Conservation (phyloP, 352 stramenopile genomes). For the Phytophthora chlamydospora region DNA sequence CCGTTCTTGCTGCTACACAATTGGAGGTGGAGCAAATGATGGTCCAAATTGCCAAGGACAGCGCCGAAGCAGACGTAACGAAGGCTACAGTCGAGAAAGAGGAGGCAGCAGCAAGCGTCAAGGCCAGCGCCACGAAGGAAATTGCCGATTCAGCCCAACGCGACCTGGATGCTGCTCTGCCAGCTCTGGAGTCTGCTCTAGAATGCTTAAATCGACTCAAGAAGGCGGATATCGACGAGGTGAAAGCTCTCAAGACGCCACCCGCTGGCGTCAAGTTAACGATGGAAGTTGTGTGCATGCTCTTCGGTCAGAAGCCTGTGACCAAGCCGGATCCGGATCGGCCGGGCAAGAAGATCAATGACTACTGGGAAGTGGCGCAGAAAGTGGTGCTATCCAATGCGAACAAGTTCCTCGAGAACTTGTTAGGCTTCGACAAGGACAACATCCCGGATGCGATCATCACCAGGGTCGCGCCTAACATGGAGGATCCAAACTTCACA, state of each 20-base stretch:
- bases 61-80: slow-evolving; percentile 88
- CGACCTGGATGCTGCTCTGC: slow-evolving; percentile 89
- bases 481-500: slow-evolving; percentile 91
- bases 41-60: slow-evolving; percentile 90
- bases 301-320: slow-evolving; percentile 92
- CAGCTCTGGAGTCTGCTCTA: slow-evolving; percentile 85
- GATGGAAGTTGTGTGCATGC: slow-evolving; percentile 92
- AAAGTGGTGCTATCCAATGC: slow-evolving; percentile 92
- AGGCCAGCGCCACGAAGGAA: slow-evolving; percentile 87
- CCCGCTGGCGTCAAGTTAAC: slow-evolving; percentile 91
- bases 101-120: slow-evolving; percentile 86
- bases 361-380: slow-evolving; percentile 92
- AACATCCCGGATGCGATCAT: slow-evolving; percentile 93
- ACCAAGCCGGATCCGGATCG: slow-evolving; percentile 88
- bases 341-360: slow-evolving; percentile 91
- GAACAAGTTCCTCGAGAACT: slow-evolving; percentile 91
- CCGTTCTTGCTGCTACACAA: slow-evolving; percentile 76
- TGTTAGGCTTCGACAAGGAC: slow-evolving; percentile 93
- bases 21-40: slow-evolving; percentile 92
- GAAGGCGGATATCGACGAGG: slow-evolving; percentile 92
- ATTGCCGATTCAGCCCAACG: slow-evolving; percentile 90
- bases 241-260: slow-evolving; percentile 92
- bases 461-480: slow-evolving; percentile 79
- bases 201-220: slow-evolving; percentile 92
- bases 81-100: slow-evolving; percentile 89